Conservation (phyloP, 1,284 basidiomycete species). For the Lentinula novae-zelandiae region DNA sequence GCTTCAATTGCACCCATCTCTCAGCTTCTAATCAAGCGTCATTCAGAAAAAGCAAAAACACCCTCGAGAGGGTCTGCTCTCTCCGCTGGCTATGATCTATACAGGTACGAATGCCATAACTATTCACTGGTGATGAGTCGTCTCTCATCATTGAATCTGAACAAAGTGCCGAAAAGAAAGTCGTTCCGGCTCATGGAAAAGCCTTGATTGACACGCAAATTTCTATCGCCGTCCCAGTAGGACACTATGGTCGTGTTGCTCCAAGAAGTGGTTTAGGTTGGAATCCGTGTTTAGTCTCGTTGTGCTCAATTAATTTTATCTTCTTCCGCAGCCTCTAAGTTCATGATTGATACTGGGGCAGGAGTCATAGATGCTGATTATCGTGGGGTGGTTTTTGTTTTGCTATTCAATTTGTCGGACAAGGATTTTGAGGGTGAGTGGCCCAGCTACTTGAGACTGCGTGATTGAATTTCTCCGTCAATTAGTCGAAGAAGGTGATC, state of each 20-base stretch:
- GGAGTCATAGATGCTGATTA: constrained; percentile 98
- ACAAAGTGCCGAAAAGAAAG: constrained; percentile 70
- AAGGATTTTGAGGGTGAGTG: constrained; percentile 80
- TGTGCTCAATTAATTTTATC: background rate
- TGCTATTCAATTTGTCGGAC: constrained; percentile 92
- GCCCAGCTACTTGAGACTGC: background rate
- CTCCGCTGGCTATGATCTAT: constrained; percentile 94
- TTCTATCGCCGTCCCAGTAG: constrained; percentile 87
- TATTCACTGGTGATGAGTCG: constrained; percentile 9
- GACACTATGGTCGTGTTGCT: constrained; percentile 95
- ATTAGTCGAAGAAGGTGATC: constrained; percentile 85
- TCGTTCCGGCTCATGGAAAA: constrained; percentile 82
- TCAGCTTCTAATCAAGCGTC: constrained; percentile 80
- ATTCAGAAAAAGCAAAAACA: constrained; percentile 77
- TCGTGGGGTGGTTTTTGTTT: constrained; percentile 87
- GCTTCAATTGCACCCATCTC: constrained; percentile 33
- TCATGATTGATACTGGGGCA: constrained; percentile 95
- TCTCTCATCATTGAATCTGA: constrained; percentile 1
- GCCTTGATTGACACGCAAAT: constrained; percentile 89
- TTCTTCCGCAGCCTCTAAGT: constrained; percentile 75
- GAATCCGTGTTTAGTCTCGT: constrained; percentile 21
- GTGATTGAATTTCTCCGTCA: background rate
- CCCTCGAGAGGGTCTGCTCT: constrained; percentile 86
- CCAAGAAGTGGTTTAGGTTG: constrained; percentile 91
- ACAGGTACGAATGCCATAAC: constrained; percentile 53